These are phyloP conservation scores for Nakazawaea molendinolei DNA, from an alignment of 805 yeast genomes.

Conservation along the genomic window DNA sequence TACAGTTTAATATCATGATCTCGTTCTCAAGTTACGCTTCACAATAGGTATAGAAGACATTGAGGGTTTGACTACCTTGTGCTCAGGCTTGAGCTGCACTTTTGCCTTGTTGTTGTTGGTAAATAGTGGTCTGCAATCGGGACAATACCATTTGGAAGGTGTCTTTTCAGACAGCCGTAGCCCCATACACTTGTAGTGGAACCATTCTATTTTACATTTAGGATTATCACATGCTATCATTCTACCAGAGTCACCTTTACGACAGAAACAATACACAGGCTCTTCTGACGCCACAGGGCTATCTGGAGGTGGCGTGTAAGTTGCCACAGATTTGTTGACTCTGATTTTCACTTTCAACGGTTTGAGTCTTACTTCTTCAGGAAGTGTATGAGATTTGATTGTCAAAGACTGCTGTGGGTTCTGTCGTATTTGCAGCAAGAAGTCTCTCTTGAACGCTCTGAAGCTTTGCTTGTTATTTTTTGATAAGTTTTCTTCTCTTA, in stretches of 20 bases:
- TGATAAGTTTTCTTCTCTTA: slow-evolving; percentile 12
- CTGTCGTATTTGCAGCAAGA: slow-evolving; percentile 13
- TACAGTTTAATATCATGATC: no score
- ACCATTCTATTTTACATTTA: slow-evolving; percentile 56
- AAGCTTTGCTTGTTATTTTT: slow-evolving; percentile 19
- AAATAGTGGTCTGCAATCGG: slow-evolving; percentile 27
- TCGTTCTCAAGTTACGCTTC: no score
- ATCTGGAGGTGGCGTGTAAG: no score
- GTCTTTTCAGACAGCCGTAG: slow-evolving; percentile 33
- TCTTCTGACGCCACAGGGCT: no score
- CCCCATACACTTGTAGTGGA: slow-evolving; percentile 52
- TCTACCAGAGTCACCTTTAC: slow-evolving; percentile 61
- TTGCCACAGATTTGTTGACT: not conserved
- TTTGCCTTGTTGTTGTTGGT: not conserved
- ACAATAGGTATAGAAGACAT: no score
- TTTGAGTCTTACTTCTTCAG: not conserved
- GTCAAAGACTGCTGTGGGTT: not conserved
- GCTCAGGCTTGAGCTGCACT: not conserved
- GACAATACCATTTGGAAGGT: slow-evolving; percentile 42
- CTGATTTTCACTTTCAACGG: slow-evolving; percentile 2
- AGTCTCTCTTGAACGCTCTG: slow-evolving; percentile 18
- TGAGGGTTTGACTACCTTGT: not conserved
- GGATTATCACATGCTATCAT: slow-evolving; percentile 88
- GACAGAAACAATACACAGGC: slow-evolving; percentile 42
- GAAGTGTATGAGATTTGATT: not conserved